A percentile compares a stretch with the other conserved stretches of the same genome.
phyloP scores from a whole-genome alignment of 2,329 filamentous ascomycete species.

The Cordyceps militaris region DNA sequence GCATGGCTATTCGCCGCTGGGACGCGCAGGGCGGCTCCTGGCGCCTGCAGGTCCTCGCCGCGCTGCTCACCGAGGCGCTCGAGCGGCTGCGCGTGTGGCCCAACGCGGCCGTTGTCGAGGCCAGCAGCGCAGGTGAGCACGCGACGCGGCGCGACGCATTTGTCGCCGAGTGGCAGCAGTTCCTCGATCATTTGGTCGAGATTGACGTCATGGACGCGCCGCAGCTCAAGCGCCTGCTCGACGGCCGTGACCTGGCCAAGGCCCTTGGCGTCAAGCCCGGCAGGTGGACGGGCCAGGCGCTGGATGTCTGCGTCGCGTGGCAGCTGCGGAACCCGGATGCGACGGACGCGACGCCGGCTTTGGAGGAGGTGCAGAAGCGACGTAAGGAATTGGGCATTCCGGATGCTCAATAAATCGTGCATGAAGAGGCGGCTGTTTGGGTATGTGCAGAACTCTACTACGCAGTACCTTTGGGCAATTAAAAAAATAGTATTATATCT shows the following conservation, averaged over 20 bases:
- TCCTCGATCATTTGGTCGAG: slow-evolving; percentile 47
- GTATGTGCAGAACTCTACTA: neutral
- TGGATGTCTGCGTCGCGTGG: slow-evolving; percentile 79
- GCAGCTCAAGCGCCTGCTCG: slow-evolving; percentile 56
- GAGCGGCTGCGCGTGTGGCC: slow-evolving; percentile 30
- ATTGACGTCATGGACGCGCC: slow-evolving; percentile 52
- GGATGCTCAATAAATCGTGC: neutral
- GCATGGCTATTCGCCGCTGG: slow-evolving; percentile 69
- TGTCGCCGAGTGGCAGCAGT: slow-evolving; percentile 43
- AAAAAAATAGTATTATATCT: slow-evolving; percentile 1
- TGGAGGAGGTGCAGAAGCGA: slow-evolving; percentile 51
- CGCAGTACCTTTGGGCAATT: neutral
- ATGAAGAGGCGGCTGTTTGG: neutral
- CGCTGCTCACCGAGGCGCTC: slow-evolving; percentile 57
- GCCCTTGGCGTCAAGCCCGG: slow-evolving; percentile 65
- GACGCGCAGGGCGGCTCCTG: slow-evolving; percentile 56
- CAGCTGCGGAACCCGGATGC: slow-evolving; percentile 72
- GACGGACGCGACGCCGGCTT: slow-evolving; percentile 49
- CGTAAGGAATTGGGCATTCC: slow-evolving; percentile 45
- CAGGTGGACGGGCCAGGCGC: slow-evolving; percentile 74
- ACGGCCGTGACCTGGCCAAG: slow-evolving; percentile 66
- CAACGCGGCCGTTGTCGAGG: neutral
- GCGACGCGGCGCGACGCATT: slow-evolving; percentile 38
- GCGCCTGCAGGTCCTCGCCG: slow-evolving; percentile 63
- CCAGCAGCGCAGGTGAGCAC: neutral